These are phyloP conservation scores for Volvariella surrecta DNA, from an alignment of 1,284 basidiomycete species.

Conservation along the genomic window DNA sequence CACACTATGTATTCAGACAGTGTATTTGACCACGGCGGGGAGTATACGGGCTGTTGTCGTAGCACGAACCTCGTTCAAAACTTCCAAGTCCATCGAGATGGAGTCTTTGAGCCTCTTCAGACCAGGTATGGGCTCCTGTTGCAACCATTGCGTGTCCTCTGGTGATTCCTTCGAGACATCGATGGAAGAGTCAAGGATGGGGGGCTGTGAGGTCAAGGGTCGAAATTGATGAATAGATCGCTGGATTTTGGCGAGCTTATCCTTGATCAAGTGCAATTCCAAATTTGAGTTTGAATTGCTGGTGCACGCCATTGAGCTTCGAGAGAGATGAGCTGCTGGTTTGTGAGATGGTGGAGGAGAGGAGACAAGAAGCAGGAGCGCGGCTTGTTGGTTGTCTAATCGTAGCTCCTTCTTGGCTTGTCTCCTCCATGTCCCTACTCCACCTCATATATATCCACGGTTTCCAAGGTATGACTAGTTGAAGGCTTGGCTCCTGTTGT, in stretches of 20 bases:
- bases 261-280: too few relatives aligned
- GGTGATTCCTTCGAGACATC: slow-evolving; percentile 20
- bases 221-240: slow-evolving; percentile 36
- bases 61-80: slow-evolving; percentile 41
- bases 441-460: slow-evolving; percentile 47
- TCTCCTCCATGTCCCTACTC: slow-evolving; percentile 19
- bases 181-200: slow-evolving; percentile 49
- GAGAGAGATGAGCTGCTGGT: too few relatives aligned
- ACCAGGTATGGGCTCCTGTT: slow-evolving; percentile 39
- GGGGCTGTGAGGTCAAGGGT: slow-evolving; percentile 33
- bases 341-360: too few relatives aligned
- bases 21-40: slow-evolving; percentile 5
- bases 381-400: too few relatives aligned
- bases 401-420: too few relatives aligned
- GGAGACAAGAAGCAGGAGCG: too few relatives aligned
- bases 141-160: slow-evolving; percentile 33
- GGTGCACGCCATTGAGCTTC: too few relatives aligned
- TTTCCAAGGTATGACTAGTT: slow-evolving; percentile 35
- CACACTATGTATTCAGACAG: slow-evolving; percentile 9
- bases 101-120: slow-evolving; percentile 42
- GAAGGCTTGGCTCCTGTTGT: background rate
- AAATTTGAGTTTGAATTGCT: too few relatives aligned
- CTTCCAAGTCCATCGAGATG: slow-evolving; percentile 38
- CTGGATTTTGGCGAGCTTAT: slow-evolving; percentile 22
- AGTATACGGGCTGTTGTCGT: background rate